phyloP scores from a whole-genome alignment of 331 rosid species.

The Quercus tomentella region DNA sequence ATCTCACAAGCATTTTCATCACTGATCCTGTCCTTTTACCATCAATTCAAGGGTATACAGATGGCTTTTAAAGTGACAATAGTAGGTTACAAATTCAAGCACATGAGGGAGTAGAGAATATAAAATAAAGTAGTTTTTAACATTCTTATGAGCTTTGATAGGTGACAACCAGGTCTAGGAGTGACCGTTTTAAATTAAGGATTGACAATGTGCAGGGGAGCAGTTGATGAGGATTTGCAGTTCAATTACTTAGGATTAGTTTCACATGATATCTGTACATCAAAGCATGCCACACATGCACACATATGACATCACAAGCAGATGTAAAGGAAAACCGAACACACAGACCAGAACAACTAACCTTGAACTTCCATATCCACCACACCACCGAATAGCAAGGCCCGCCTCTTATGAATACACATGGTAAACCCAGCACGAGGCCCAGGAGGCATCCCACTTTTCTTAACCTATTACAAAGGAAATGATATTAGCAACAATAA shows the following conservation, averaged over 20 bases:
- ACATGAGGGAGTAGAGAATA: not conserved
- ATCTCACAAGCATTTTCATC: not conserved
- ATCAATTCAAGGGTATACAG: not conserved
- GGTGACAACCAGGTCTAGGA: not conserved
- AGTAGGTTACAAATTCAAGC: not conserved
- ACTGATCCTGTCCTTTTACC: not conserved
- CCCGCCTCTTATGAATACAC: constrained; percentile 93
- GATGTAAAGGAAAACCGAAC: not conserved
- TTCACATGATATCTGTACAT: not conserved
- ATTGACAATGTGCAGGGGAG: not conserved
- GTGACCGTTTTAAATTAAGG: not conserved
- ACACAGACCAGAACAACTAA: constrained; percentile 20
- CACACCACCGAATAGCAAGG: constrained; percentile 90
- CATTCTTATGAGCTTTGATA: not conserved
- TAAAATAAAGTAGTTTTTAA: not conserved
- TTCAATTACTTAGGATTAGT: not conserved
- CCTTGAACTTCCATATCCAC: constrained; percentile 98
- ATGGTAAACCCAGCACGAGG: constrained; percentile 98
- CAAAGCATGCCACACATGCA: not conserved
- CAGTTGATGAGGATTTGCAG: not conserved
- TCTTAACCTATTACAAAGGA: constrained; percentile 66
- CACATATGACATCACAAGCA: not conserved
- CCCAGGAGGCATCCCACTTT: constrained; percentile 98
- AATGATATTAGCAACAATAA: constrained; percentile 3
- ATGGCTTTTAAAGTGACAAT: not conserved